Percentiles rank a stretch among this genome's conserved stretches.
phyloP scores from a whole-genome alignment of 2,329 filamentous ascomycete genomes.

The Apiospora pterosperma region DNA sequence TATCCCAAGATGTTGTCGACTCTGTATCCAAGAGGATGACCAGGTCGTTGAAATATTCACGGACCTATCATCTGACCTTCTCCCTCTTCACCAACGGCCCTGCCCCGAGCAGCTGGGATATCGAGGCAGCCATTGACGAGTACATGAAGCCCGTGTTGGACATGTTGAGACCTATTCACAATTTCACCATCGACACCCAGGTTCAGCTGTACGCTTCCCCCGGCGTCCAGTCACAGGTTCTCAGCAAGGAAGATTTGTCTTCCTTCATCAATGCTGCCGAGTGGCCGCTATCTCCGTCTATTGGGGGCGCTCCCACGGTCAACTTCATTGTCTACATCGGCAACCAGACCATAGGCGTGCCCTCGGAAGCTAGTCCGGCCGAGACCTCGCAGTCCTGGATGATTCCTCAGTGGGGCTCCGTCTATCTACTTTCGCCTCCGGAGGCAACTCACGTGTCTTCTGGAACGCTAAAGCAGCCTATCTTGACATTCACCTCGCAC shows the following conservation, averaged over 20 bases:
- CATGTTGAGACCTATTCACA: conserved; percentile 78
- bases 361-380: conserved; percentile 27
- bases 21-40: conserved; percentile 69
- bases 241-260: conserved; percentile 83
- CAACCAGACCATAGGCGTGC: conserved; percentile 63
- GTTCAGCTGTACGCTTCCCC: conserved; percentile 87
- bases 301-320: conserved; percentile 87
- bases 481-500: conserved; percentile 89
- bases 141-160: conserved; percentile 81
- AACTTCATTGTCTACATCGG: conserved; percentile 95
- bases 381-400: conserved; percentile 70
- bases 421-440: conserved; percentile 54
- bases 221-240: conserved; percentile 57
- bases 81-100: conserved; percentile 85
- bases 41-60: conserved; percentile 83
- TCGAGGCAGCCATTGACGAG: conserved; percentile 74
- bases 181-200: conserved; percentile 94
- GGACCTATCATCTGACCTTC: conserved; percentile 93
- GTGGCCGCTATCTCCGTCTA: conserved; percentile 93
- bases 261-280: conserved; percentile 97
- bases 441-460: conserved; percentile 51
- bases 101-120: conserved; percentile 83
- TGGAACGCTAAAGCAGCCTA: conserved; percentile 69
- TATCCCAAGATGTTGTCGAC: conserved; percentile 50
- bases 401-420: conserved; percentile 89